Base-by-base conservation (phyloP, 768 basidiomycete species). In the Lentinula detonsa region DNA sequence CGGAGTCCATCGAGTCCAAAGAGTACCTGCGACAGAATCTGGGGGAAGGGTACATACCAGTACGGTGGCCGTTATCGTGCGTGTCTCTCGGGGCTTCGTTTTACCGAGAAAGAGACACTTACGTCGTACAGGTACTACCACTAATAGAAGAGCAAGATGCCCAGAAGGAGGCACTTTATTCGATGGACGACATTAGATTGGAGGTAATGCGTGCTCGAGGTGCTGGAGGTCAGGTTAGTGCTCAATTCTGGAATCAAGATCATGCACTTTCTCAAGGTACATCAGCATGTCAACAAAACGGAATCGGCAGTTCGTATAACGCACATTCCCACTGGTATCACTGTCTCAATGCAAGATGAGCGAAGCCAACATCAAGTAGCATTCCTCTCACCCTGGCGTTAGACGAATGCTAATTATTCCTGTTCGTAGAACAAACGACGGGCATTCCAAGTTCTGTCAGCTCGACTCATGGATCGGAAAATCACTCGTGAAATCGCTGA, bases 161-260 rank as follows among this genome's bases (percentile, higher is more conserved):
- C 0, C 70, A 77, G 43, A 74, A 80, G 6, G 84, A 91, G n/a
- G 81, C 86, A 16, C 77, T 95, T 0, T 86, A 93, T 65, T 76
- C 78, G 13, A 86, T 95, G 75, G 89, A 90, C 57, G 97, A 99
- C 54, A 85, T 98, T 34, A 89, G 83, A 65, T 70, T 94, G 4
- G 96, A 98, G 71, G 93, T 97, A 51, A 97, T 98, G 95, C 87
- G 97, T 28, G 84, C 97, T 0, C 79, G 93, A n/a, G 97, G 97
- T 28, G 96, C 97, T 6, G 97, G 97, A 49, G 96, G 97, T 15
- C 95, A 97, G 80, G 93, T 93, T 63, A 57, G 77, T 66, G 9
- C 21, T 35, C 21, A 10, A 31, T 39, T 11, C 18, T 10, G 23
- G 18, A 0, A 18, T 21, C 5, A 46, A 21, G 23, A 23, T 42